These are phyloP conservation scores for Neurospora africana DNA, from an alignment of 495 filamentous ascomycete genomes.

Conservation along the genomic window DNA sequence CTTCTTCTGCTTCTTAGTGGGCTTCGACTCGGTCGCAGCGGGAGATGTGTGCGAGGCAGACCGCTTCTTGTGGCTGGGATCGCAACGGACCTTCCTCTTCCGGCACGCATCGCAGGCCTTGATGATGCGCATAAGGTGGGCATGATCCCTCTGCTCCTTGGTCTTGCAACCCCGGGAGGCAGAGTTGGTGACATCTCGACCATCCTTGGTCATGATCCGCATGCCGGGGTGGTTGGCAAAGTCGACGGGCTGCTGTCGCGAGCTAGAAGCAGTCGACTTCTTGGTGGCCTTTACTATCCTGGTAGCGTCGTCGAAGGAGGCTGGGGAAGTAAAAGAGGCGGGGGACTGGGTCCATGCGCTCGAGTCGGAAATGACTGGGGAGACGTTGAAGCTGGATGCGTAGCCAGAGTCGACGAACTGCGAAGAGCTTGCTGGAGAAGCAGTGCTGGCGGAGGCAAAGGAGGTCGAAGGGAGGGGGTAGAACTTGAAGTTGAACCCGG, in stretches of 20 bases:
- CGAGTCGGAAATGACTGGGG: slow-evolving; percentile 30
- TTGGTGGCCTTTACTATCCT: slow-evolving; percentile 10
- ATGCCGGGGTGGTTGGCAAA: slow-evolving; percentile 43
- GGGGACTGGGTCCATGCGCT: slow-evolving; percentile 29
- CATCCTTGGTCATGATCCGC: slow-evolving; percentile 50
- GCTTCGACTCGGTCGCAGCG: slow-evolving; percentile 22
- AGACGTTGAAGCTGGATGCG: slow-evolving; percentile 32
- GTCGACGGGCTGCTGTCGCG: slow-evolving; percentile 22
- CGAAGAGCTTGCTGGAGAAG: slow-evolving; percentile 28
- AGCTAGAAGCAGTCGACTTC: slow-evolving; percentile 14
- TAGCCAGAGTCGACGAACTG: slow-evolving; percentile 32
- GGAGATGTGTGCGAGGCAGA: slow-evolving; percentile 21
- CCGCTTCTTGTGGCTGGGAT: slow-evolving; percentile 39
- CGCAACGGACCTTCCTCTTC: slow-evolving; percentile 45
- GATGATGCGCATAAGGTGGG: slow-evolving; percentile 47
- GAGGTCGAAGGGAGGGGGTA: slow-evolving; percentile 33
- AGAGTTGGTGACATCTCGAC: slow-evolving; percentile 44
- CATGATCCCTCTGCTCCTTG: slow-evolving; percentile 50
- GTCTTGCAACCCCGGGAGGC: slow-evolving; percentile 48
- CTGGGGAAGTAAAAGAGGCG: slow-evolving; percentile 11
- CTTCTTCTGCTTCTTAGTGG: slow-evolving; percentile 30
- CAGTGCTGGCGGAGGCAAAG: slow-evolving; percentile 20
- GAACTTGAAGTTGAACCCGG: slow-evolving; percentile 40
- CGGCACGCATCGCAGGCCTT: slow-evolving; percentile 47
- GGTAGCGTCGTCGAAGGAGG: slow-evolving; percentile 8